Evolutionary conservation across 2,329 filamentous ascomycete species (phyloP), one percentile per base, ranked within the genome.

Genomic region (Blumeriella jaapii): DNA sequence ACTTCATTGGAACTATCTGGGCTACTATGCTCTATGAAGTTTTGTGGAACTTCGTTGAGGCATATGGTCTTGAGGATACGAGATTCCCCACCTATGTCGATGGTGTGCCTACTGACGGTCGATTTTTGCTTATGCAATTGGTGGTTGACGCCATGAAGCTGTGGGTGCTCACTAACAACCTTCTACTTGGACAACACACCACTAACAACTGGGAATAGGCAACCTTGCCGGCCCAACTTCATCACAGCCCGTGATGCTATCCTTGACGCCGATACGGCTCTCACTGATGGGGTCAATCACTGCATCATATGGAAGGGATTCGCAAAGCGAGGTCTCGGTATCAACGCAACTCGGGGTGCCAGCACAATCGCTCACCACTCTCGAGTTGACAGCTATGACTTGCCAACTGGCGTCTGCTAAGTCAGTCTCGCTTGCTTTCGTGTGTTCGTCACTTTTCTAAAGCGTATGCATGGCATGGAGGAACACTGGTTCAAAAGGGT

Each of bases 371-470:
- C 34, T 10, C 30, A 37, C 14, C 9, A 22, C 5, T 37, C 34
- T 8, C n/a, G 38, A 34, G 34, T 37, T 11, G 31, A 41, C 30
- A 37, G 38, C 34, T 41, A 27, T 22, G 34, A 34, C 31, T 17
- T 41, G 10, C 38, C 38, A 9, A 24, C 20, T 13, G 38, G 38
- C 17, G 32, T 42, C 7, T 41, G 39, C 11, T 41, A 32, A 8
- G 31, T 13, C 12, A 52, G 53, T 39, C 55, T 59, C 47, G 55
- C 56, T 39, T 59, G 57, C 40, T 49, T 59, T 18, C 51, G 55
- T 8, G n/a, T n/a, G n/a, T n/a, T n/a, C n/a, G n/a, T n/a, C n/a
- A n/a, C n/a, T n/a, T n/a, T n/a, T n/a, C n/a, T n/a, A n/a, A n/a
- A n/a, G n/a, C n/a, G n/a, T n/a, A n/a, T n/a, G n/a, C n/a, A n/a